Base-by-base conservation (phyloP, 441 rosid species). In the Pelargonium myrrhifolium region DNA sequence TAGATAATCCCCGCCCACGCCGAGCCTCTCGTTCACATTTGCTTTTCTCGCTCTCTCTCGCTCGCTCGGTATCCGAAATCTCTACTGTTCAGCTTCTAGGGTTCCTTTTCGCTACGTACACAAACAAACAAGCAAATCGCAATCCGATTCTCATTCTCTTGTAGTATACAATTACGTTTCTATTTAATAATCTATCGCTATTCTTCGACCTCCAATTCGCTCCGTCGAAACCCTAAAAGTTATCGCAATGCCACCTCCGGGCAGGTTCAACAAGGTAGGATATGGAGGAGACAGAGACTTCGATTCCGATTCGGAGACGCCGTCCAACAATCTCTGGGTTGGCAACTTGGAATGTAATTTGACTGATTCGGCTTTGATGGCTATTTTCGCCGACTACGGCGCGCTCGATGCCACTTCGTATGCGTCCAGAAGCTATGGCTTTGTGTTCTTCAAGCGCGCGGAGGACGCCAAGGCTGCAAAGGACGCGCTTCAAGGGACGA, bases 281-380 rank as follows among this genome's bases (percentile, higher is more conserved):
- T 1, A 5, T 0, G 49, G 49, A 42, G 43, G 51, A n/a, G 58
- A 51, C 7, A 51, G 58, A 51, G 58, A 51, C 17, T n/a, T 71
- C 28, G 81, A 73, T 15, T 4, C 73, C 0, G 83, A 79, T 2
- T 28, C 70, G 24, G 84, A 71, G 45, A 20, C 79, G 31, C 84
- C 86, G 31, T 87, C 97, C 53, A 92, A 74, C 80, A 82, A 80
- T 65, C 89, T 94, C 0, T 94, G 99, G 99, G 89, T 92, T 0
- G 97, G 96, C 1, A 92, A 87, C 64, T 71, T 89, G 7, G 51
- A 82, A 6, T 24, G 76, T 0, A 92, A 78, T 28, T 83, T 83
- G 2, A 78, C 77, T 6, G 96, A 92, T 39, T 71, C 83, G 6
- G 92, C 84, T 79, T 83, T 92, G 21, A 75, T 79, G 71, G 86